Conservation (phyloP, 371 early-diverging fungal species). For the Astathelohania contejeani region DNA sequence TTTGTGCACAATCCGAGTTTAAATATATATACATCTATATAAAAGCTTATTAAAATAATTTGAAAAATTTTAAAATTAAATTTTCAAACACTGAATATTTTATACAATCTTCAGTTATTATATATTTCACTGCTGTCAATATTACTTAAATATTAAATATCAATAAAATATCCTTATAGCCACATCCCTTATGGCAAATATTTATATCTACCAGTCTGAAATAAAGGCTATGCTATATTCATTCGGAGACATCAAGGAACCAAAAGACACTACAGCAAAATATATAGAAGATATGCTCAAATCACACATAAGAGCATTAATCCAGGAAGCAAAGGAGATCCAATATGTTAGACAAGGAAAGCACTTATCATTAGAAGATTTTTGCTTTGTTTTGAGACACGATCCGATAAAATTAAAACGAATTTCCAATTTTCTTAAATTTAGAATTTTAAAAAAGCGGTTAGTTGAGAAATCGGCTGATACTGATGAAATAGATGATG, state of each 20-base stretch:
- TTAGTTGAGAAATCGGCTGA: slow-evolving; percentile 18
- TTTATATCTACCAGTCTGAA: no score
- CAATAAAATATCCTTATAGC: no score
- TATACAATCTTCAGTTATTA: no score
- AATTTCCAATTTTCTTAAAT: slow-evolving; percentile 27
- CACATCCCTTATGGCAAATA: no score
- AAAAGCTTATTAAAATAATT: no score
- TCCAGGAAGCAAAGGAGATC: slow-evolving; percentile 12
- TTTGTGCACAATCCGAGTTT: no score
- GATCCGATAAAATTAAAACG: slow-evolving; percentile 28
- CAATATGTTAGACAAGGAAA: slow-evolving; percentile 14
- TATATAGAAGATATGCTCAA: slow-evolving; percentile 32
- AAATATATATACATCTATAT: no score
- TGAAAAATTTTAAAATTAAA: no score
- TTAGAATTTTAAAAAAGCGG: slow-evolving; percentile 27
- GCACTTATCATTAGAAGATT: slow-evolving; percentile 21
- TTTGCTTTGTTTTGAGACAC: slow-evolving; percentile 28
- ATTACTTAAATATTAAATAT: no score
- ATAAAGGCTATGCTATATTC: slow-evolving; percentile 38
- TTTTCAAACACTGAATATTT: no score
- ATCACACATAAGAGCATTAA: slow-evolving; percentile 17
- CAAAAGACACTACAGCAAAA: slow-evolving; percentile 15
- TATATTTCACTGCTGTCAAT: no score
- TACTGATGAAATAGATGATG: background rate
- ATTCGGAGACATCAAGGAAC: slow-evolving; percentile 24